phyloP scores from a whole-genome alignment of 306 rosid genomes.

The Casuarina glauca region DNA sequence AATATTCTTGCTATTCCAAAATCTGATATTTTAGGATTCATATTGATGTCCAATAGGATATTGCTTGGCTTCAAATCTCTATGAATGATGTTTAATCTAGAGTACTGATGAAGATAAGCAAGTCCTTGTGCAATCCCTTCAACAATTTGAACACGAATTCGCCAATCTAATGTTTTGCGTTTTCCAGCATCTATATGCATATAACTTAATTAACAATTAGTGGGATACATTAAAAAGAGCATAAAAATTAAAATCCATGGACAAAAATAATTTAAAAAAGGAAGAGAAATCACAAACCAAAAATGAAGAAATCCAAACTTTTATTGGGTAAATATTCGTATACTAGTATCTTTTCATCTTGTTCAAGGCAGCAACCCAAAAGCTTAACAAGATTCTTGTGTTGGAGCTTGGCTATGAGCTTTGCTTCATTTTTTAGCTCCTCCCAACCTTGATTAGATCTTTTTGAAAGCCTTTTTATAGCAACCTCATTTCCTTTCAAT shows the following conservation, averaged over 20 bases:
- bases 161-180: constrained; percentile 20
- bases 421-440: no score
- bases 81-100: constrained; percentile 34
- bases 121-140: constrained; percentile 30
- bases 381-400: no score
- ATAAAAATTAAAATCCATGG: not conserved
- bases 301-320: no score
- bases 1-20: constrained; percentile 35
- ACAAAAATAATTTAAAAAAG: not conserved
- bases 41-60: constrained; percentile 27
- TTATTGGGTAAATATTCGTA: no score
- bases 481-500: constrained; percentile 23
- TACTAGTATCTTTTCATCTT: no score
- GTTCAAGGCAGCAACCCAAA: no score
- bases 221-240: not conserved
- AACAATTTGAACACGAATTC: constrained; percentile 24
- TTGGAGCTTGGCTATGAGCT: no score
- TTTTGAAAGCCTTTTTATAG: constrained; percentile 35
- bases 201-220: not conserved
- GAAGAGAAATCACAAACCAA: constrained; percentile 14
- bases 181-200: constrained; percentile 18
- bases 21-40: constrained; percentile 40
- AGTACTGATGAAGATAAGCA: constrained; percentile 32
- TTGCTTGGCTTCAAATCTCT: constrained; percentile 39
- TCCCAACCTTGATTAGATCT: constrained; percentile 45